These are phyloP conservation scores for Boletellus emodensis DNA, from an alignment of 768 basidiomycete species.

Conservation along the genomic window DNA sequence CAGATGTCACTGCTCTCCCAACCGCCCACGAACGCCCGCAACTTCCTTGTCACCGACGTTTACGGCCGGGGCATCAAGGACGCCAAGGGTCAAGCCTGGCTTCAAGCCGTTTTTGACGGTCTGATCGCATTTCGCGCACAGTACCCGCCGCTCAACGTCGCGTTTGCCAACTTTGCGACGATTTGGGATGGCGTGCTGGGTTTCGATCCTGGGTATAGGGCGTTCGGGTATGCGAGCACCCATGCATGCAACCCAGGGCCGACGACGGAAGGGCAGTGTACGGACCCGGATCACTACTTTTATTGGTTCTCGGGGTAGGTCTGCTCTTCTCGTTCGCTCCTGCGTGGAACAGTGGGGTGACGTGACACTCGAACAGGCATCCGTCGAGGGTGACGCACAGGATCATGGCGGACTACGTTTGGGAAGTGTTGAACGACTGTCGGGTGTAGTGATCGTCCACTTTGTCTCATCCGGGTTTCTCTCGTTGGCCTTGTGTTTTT, in stretches of 20 bases:
- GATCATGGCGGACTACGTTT: conserved; percentile 52
- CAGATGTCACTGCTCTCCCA: conserved; percentile 45
- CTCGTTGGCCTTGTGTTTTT: neutral
- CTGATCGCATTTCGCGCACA: conserved; percentile 34
- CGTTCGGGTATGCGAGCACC: conserved; percentile 47
- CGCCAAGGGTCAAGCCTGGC: conserved; percentile 43
- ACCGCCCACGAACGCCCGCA: conserved; percentile 48
- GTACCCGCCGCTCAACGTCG: conserved; percentile 34
- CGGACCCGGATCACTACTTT: conserved; percentile 46
- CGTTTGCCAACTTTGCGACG: conserved; percentile 44
- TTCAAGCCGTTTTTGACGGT: conserved; percentile 41
- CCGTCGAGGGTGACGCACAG: conserved; percentile 47
- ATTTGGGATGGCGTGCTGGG: conserved; percentile 50
- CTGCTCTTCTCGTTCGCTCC: neutral
- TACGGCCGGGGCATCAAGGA: conserved; percentile 45
- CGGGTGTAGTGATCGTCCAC: conserved; percentile 2
- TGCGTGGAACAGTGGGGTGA: neutral
- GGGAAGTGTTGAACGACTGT: conserved; percentile 37
- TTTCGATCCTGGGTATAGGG: conserved; percentile 38
- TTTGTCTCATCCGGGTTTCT: neutral
- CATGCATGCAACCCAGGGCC: conserved; percentile 35
- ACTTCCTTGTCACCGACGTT: conserved; percentile 47
- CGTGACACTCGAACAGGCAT: conserved; percentile 32
- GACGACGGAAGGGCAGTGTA: conserved; percentile 33
- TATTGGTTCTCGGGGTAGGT: conserved; percentile 51